Base-by-base conservation (phyloP, 2,329 filamentous ascomycete species). In the Seiridium unicorne region DNA sequence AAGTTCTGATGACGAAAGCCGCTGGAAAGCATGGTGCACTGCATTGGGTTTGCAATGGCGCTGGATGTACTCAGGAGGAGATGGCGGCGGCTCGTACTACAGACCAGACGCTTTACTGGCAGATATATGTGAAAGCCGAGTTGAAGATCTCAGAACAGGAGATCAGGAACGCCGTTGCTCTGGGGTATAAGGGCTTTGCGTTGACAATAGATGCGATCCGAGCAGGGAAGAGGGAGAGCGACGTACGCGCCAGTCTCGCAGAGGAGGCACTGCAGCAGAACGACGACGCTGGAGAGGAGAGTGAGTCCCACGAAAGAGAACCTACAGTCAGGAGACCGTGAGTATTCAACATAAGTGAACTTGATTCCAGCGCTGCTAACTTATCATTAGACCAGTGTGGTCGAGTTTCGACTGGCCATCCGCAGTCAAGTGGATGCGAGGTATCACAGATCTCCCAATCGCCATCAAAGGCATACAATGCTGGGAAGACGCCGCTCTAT, bases 391-490 rank as follows among this genome's bases (percentile, higher is more conserved):
- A 38, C 56, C 56, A 32, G n/a, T 32, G 3, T 44, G 56, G 56
- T 34, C n/a, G 13, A 26, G 36, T 7, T 51, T 47, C 34, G 38
- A 38, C 44, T 51, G 65, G 70, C 10, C 66, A 68, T 47, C 65
- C 70, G 13, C 90, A 4, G 76, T 96, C 59, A 86, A 90, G 3
- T 97, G 94, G 93, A 79, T 97, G 64, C 81, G 84, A 9, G 79
- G 86, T 72, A 90, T 95, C 66, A 97, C 93, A 0, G 81, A 87
- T 59, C 82, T 97, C 64, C 93, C 93, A 2, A 92, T 97, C 63
- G 87, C 97, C 26, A 81, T 98, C 55, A 98, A 98, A 79, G 94
- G 94, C n/a, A 72, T 98, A 18, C 93, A 97, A 75, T 93, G 92
- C 9, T 91, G 96, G 67, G 93, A 97, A 75, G 94, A 98, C 72